Evolutionary conservation across 257 asterid species (phyloP), one percentile per base, ranked within the genome.

Genomic region (Ocimum tenuiflorum): DNA sequence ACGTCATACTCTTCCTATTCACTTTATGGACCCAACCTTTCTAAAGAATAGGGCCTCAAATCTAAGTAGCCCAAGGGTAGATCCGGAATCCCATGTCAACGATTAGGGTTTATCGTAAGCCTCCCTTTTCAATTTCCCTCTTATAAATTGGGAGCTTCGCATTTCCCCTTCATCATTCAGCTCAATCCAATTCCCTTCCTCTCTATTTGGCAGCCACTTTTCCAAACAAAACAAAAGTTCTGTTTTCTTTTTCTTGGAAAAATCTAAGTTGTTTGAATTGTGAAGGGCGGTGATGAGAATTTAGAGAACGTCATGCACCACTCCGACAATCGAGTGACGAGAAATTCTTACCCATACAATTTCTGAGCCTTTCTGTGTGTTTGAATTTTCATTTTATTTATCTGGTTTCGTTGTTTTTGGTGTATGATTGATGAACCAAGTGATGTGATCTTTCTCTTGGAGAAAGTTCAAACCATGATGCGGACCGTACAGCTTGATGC

Each of bases 281-380:
- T 6, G 47, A 60, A 35, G 71, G 77, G 79, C 82, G 19, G 65
- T 74, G 82, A 78, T 71, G 82, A 70, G 29, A 78, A 29, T 36
- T 14, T 63, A n/a, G 71, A 69, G 74, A 73, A 50, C 22, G 82
- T 78, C 82, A 70, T 78, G 82, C 82, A 78, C 82, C 80, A 78
- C 82, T 70, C 82, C 73, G 74, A 78, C 48, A 11, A 51, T 42
- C 60, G 56, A 18, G 60, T 78, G 82, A 74, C 65, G 82, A 78
- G 42, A 70, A 15, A 12, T 71, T 66, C 72, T 20, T 54, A 78
- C 75, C 82, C 82, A 78, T 54, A 65, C 27, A 36, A 31, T 12
- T 65, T 61, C 79, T 74, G 79, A 74, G 74, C 82, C 68, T 74
- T 29, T 53, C 11, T 11, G 3, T 11, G 3, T 42, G n/a, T n/a